phyloP scores from a whole-genome alignment of 2,329 filamentous ascomycete genomes.

The Verticillium nubilum region DNA sequence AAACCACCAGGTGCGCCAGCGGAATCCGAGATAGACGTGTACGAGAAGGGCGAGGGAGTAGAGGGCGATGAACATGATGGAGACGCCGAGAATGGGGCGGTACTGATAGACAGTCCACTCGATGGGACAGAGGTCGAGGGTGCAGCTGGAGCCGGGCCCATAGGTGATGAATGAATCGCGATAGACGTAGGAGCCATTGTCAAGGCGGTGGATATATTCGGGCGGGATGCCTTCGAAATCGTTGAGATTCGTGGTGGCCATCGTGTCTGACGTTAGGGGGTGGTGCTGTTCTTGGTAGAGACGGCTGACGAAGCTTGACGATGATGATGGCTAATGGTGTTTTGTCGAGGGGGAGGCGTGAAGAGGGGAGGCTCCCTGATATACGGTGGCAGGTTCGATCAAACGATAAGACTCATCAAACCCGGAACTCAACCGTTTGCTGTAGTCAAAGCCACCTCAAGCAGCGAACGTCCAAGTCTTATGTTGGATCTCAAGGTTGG shows the following conservation, averaged over 20 bases:
- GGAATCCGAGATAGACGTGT: constrained; percentile 39
- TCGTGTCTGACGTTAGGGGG: not conserved
- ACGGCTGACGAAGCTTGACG: not conserved
- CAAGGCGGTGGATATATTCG: not conserved
- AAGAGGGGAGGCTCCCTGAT: too few relatives aligned
- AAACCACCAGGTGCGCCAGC: constrained; percentile 43
- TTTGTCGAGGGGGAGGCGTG: too few relatives aligned
- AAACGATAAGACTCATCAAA: too few relatives aligned
- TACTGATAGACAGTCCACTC: constrained; percentile 41
- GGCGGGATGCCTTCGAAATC: not conserved
- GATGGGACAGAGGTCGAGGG: constrained; percentile 39
- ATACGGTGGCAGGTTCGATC: too few relatives aligned
- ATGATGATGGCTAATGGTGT: not conserved
- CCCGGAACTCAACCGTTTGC: too few relatives aligned
- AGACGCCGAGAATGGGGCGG: constrained; percentile 37
- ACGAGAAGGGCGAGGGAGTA: constrained; percentile 40
- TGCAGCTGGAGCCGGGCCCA: constrained; percentile 44
- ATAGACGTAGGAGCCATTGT: constrained; percentile 17
- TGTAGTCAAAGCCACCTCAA: not conserved
- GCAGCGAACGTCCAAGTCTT: not conserved
- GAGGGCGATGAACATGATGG: constrained; percentile 33
- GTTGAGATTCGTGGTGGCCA: not conserved
- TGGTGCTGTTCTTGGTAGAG: too few relatives aligned
- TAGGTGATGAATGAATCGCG: constrained; percentile 25
- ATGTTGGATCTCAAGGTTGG: not conserved